Evolutionary conservation across 1,284 basidiomycete genomes (phyloP).

Genomic region (Wallemia mellicola): DNA sequence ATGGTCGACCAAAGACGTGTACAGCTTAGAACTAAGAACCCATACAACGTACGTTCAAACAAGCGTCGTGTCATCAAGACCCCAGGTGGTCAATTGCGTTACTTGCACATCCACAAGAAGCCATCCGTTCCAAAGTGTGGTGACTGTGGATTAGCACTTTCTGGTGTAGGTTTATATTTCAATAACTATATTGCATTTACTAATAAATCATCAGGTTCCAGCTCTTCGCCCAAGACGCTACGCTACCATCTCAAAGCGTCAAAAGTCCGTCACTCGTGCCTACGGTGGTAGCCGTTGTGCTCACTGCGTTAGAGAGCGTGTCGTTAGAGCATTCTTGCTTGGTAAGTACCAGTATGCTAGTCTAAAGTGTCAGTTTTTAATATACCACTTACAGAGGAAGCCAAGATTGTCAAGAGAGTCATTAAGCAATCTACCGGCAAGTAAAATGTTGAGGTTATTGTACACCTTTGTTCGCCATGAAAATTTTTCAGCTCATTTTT

Average conservation of each 20-base stretch:
- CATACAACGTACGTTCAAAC: slow-evolving; percentile 97
- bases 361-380: too few species aligned
- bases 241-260: slow-evolving; percentile 73
- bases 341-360: too few species aligned
- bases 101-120: slow-evolving; percentile 5
- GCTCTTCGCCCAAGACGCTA: slow-evolving; percentile 77
- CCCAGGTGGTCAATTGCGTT: slow-evolving; percentile 19
- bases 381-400: too few species aligned
- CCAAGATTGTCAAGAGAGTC: slow-evolving; percentile 98
- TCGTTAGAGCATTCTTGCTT: slow-evolving; percentile 92
- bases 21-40: slow-evolving; percentile 90
- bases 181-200: background rate
- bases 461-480: too few species aligned
- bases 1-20: slow-evolving; percentile 51
- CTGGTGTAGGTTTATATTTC: slow-evolving; percentile 37
- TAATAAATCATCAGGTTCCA: slow-evolving; percentile 29
- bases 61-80: slow-evolving; percentile 88
- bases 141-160: slow-evolving; percentile 72
- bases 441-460: too few species aligned
- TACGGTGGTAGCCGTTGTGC: slow-evolving; percentile 90
- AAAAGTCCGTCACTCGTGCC: slow-evolving; percentile 74
- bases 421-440: slow-evolving; percentile 50
- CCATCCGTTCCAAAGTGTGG: slow-evolving; percentile 13
- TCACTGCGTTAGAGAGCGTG: slow-evolving; percentile 51
- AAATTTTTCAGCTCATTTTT: too few species aligned